Conservation (phyloP, 805 yeast genomes). For the Spathaspora girioi region DNA sequence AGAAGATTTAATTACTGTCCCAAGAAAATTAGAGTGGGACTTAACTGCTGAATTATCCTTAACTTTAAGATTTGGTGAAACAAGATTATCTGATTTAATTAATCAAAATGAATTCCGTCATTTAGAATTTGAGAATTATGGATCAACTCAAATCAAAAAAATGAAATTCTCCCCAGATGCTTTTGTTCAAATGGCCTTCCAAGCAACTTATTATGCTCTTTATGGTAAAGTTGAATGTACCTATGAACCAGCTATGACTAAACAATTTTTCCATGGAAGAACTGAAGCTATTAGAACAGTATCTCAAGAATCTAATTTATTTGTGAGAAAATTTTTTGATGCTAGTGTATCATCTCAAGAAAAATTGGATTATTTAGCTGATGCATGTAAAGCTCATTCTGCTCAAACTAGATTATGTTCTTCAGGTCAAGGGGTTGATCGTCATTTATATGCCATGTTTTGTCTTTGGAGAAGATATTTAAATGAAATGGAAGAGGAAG, state of each 20-base stretch:
- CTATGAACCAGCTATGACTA: slow-evolving; percentile 96
- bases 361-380: slow-evolving; percentile 56
- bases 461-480: slow-evolving; percentile 79
- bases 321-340: slow-evolving; percentile 83
- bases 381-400: slow-evolving; percentile 71
- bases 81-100: slow-evolving; percentile 80
- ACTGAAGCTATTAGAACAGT: slow-evolving; percentile 91
- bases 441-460: slow-evolving; percentile 83
- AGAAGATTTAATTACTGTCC: slow-evolving; percentile 52
- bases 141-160: slow-evolving; percentile 72
- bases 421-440: slow-evolving; percentile 83
- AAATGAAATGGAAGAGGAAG: slow-evolving; percentile 18
- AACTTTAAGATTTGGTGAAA: slow-evolving; percentile 85
- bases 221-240: slow-evolving; percentile 93
- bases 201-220: slow-evolving; percentile 85
- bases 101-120: slow-evolving; percentile 86
- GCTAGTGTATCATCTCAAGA: slow-evolving; percentile 51
- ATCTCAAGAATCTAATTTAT: slow-evolving; percentile 70
- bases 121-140: slow-evolving; percentile 68
- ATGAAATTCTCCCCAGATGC: slow-evolving; percentile 94
- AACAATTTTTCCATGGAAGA: slow-evolving; percentile 80
- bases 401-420: slow-evolving; percentile 66
- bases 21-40: slow-evolving; percentile 87
- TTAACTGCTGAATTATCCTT: slow-evolving; percentile 71
- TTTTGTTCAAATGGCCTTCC: slow-evolving; percentile 89